A percentile compares a stretch with the other conserved stretches of the same genome.
These are phyloP conservation scores for Mortierella sp. DNA, from an alignment of 371 early-diverging fungal species.

Conservation along the genomic window DNA sequence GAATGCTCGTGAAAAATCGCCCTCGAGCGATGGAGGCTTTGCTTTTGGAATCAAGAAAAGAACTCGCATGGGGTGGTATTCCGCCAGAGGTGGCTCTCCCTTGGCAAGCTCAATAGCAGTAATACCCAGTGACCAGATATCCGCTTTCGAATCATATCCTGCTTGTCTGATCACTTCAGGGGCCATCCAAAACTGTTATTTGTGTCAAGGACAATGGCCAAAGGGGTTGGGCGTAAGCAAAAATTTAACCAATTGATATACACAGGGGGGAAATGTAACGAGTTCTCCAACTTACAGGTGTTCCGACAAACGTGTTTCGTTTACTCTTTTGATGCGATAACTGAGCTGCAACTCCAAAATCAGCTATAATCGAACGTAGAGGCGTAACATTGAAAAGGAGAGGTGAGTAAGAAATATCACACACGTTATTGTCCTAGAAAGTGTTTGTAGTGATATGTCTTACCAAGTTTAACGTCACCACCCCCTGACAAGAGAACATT, in stretches of 20 bases:
- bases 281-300: constrained; percentile 75
- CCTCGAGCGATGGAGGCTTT: constrained; percentile 87
- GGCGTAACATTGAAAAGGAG: not conserved
- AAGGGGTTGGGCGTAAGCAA: not conserved
- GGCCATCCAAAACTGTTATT: constrained; percentile 94
- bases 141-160: constrained; percentile 97
- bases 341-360: constrained; percentile 98
- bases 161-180: constrained; percentile 98
- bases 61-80: constrained; percentile 94
- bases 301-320: constrained; percentile 98
- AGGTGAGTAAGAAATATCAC: not conserved
- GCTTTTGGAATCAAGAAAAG: constrained; percentile 95
- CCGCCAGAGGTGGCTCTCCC: constrained; percentile 94
- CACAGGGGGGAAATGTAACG: not conserved
- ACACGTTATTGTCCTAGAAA: not conserved
- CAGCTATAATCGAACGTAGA: constrained; percentile 70
- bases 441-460: not conserved
- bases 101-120: constrained; percentile 97
- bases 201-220: not conserved
- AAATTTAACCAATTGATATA: not conserved
- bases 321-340: constrained; percentile 76
- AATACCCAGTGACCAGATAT: constrained; percentile 99
- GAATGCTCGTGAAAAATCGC: constrained; percentile 87
- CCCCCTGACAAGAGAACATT: constrained; percentile 79
- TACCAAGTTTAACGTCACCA: constrained; percentile 64